A percentile compares a stretch with the other conserved stretches of the same genome.
These are phyloP conservation scores for Primulina tabacum DNA, from an alignment of 257 asterid species.

Conservation along the genomic window DNA sequence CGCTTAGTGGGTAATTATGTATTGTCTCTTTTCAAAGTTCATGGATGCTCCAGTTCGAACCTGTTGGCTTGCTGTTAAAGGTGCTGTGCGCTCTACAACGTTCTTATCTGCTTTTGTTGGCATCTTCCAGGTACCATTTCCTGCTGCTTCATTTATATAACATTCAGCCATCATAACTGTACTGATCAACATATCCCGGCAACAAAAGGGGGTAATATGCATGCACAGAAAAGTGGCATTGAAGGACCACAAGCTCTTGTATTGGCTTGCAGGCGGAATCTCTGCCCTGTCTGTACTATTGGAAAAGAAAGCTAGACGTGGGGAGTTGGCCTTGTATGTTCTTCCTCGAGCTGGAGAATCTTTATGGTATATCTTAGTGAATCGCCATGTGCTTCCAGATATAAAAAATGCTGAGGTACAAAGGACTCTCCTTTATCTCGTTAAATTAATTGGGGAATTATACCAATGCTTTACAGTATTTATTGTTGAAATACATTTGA, in stretches of 20 bases:
- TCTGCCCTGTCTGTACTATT: constrained; percentile 88
- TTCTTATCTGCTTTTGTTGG: constrained; percentile 98
- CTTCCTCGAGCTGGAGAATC: constrained; percentile 99
- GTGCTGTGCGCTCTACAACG: constrained; percentile 89
- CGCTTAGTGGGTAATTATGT: constrained; percentile 6
- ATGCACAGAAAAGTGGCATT: constrained; percentile 79
- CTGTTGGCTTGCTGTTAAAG: constrained; percentile 81
- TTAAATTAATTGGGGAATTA: constrained; percentile 7
- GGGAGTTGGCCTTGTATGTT: constrained; percentile 89
- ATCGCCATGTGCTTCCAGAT: constrained; percentile 80
- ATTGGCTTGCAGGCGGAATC: constrained; percentile 89
- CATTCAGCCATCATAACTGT: constrained; percentile 16
- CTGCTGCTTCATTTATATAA: constrained; percentile 18
- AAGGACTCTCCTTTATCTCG: background rate
- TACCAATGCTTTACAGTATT: background rate
- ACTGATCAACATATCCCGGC: constrained; percentile 38
- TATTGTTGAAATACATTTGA: constrained; percentile 1
- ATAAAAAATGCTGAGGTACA: constrained; percentile 92
- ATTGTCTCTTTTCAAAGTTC: constrained; percentile 45
- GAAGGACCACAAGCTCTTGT: constrained; percentile 92
- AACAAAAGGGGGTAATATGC: constrained; percentile 81
- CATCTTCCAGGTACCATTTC: constrained; percentile 74
- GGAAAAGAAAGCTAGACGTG: constrained; percentile 97
- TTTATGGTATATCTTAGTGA: constrained; percentile 87
- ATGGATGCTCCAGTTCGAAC: constrained; percentile 90